Evolutionary conservation across 345 rosid genomes (phyloP).

Genomic region (Brassica juncea): DNA sequence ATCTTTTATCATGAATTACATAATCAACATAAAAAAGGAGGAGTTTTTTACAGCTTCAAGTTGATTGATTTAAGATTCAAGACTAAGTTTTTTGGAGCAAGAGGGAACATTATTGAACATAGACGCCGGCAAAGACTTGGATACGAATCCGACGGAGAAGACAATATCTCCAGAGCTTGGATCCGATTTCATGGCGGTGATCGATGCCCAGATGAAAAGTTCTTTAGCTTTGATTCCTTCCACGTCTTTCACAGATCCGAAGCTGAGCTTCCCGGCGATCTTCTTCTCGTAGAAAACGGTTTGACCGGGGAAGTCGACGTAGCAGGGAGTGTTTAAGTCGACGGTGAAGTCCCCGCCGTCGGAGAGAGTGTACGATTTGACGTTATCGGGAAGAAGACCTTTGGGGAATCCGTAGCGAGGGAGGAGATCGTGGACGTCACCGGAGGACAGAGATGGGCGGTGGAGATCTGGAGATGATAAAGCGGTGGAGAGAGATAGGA

Average conservation of each 20-base stretch:
- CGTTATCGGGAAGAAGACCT: slow-evolving; percentile 66
- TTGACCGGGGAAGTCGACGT: slow-evolving; percentile 56
- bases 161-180: slow-evolving; percentile 46
- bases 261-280: slow-evolving; percentile 59
- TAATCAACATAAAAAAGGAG: slow-evolving; percentile 27
- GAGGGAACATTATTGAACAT: slow-evolving; percentile 57
- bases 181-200: slow-evolving; percentile 58
- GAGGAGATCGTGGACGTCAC: slow-evolving; percentile 73
- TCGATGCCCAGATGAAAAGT: slow-evolving; percentile 63
- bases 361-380: slow-evolving; percentile 58
- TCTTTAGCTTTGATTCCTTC: slow-evolving; percentile 72
- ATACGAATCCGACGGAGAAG: slow-evolving; percentile 75
- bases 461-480: slow-evolving; percentile 17
- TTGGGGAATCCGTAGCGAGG: slow-evolving; percentile 63
- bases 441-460: slow-evolving; percentile 28
- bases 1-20: background rate
- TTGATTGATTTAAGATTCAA: background rate
- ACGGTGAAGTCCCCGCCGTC: slow-evolving; percentile 58
- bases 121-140: slow-evolving; percentile 61
- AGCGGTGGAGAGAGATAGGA: slow-evolving; percentile 20
- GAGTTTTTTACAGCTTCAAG: slow-evolving; percentile 1
- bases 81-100: slow-evolving; percentile 48
- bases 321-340: slow-evolving; percentile 45
- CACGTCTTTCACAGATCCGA: slow-evolving; percentile 57
- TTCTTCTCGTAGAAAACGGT: slow-evolving; percentile 56